These are phyloP conservation scores for Scenedesmus sp. DNA, from an alignment of 163 green algal genomes.

Conservation along the genomic window DNA sequence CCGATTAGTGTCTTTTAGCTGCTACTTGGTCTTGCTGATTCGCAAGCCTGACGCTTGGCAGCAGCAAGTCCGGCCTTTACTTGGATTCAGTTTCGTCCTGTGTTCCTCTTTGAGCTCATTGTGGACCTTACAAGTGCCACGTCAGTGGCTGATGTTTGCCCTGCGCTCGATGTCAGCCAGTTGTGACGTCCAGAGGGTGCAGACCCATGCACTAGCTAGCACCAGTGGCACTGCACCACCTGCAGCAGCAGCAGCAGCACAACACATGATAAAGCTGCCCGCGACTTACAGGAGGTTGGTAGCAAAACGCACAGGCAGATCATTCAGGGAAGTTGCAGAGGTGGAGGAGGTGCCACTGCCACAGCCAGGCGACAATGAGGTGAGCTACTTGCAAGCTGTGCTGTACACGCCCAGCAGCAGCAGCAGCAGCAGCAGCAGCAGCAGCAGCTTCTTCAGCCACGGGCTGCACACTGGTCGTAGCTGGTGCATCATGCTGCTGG, in stretches of 20 bases:
- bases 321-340: conserved; percentile 45
- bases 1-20: neutral
- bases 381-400: neutral
- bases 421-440: conserved; percentile 12
- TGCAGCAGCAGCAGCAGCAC: neutral
- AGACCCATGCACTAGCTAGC: neutral
- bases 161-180: neutral
- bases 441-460: too few species aligned
- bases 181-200: neutral
- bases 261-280: neutral
- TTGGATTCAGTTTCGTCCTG: neutral
- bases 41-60: neutral
- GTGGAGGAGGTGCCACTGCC: conserved; percentile 24
- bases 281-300: conserved; percentile 39
- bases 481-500: neutral
- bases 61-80: neutral
- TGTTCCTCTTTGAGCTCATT: neutral
- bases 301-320: conserved; percentile 14
- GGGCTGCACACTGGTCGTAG: neutral
- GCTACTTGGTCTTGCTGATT: neutral
- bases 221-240: neutral
- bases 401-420: neutral
- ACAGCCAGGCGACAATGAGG: conserved; percentile 50
- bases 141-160: neutral
- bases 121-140: neutral